Conservation (phyloP, 805 yeast species). For the Metschnikowia colocasiae region DNA sequence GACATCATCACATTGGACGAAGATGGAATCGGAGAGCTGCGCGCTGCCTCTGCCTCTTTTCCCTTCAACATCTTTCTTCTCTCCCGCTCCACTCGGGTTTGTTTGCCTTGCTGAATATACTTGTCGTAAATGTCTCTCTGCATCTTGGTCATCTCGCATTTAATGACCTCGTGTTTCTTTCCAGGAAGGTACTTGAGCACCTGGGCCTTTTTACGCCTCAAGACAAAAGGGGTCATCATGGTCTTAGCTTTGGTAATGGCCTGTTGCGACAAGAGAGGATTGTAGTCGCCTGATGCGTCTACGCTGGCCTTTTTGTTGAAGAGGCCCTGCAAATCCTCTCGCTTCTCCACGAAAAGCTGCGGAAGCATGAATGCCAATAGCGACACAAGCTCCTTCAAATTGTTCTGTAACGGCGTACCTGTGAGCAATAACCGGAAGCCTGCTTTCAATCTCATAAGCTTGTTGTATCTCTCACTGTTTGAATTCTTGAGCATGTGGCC, state of each 20-base stretch:
- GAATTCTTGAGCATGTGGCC: constrained; percentile 97
- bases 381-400: constrained; percentile 84
- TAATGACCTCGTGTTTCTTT: constrained; percentile 60
- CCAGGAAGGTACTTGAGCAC: constrained; percentile 86
- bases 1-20: constrained; percentile 78
- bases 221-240: constrained; percentile 97
- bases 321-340: constrained; percentile 74
- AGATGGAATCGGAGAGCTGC: constrained; percentile 35
- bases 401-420: constrained; percentile 96
- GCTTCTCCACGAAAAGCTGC: constrained; percentile 68
- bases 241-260: constrained; percentile 91
- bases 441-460: constrained; percentile 79
- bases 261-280: constrained; percentile 83
- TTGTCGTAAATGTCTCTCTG: constrained; percentile 61
- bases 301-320: constrained; percentile 87
- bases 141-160: constrained; percentile 57
- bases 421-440: constrained; percentile 84
- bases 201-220: constrained; percentile 88
- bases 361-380: constrained; percentile 90
- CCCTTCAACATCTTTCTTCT: constrained; percentile 37
- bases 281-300: constrained; percentile 47
- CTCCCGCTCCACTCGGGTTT: constrained; percentile 41
- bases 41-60: constrained; percentile 33
- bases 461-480: constrained; percentile 77
- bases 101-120: constrained; percentile 47